Percentiles rank a stretch among this genome's conserved stretches.
Evolutionary conservation across 2,329 filamentous ascomycete species (phyloP).

Genomic region (Colletotrichum tropicale): DNA sequence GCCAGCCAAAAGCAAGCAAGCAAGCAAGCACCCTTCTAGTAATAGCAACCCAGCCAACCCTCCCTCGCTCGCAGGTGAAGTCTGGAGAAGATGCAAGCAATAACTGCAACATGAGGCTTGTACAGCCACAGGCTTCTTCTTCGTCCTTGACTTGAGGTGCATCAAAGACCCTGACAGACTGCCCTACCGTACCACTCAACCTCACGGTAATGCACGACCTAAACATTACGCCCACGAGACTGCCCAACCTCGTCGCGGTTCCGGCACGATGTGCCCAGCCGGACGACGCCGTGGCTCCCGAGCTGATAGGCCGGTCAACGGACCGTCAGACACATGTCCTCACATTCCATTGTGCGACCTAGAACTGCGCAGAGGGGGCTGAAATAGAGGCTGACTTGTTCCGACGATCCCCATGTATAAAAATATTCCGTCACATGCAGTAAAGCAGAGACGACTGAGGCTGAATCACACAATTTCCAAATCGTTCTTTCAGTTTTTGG

Average conservation of each 20-base stretch:
- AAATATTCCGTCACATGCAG: neutral
- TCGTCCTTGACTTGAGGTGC: neutral
- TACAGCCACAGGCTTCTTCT: neutral
- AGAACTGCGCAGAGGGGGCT: neutral
- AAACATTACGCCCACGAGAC: neutral
- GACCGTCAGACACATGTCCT: neutral
- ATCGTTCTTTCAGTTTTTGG: neutral
- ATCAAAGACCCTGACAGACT: neutral
- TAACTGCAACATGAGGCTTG: neutral
- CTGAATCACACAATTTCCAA: neutral
- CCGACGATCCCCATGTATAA: neutral
- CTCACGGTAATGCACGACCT: neutral
- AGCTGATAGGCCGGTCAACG: slow-evolving; percentile 11
- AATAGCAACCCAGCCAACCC: neutral
- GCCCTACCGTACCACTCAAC: neutral
- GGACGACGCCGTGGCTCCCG: slow-evolving; percentile 4
- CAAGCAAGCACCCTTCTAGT: neutral
- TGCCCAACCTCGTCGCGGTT: neutral
- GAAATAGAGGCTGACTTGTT: neutral
- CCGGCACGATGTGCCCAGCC: neutral
- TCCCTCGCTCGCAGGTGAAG: neutral
- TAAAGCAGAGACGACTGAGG: neutral
- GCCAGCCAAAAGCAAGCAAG: neutral
- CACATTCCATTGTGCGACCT: neutral
- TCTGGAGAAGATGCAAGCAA: neutral